Conservation (phyloP, 306 rosid species). For the Prunus campanulata region DNA sequence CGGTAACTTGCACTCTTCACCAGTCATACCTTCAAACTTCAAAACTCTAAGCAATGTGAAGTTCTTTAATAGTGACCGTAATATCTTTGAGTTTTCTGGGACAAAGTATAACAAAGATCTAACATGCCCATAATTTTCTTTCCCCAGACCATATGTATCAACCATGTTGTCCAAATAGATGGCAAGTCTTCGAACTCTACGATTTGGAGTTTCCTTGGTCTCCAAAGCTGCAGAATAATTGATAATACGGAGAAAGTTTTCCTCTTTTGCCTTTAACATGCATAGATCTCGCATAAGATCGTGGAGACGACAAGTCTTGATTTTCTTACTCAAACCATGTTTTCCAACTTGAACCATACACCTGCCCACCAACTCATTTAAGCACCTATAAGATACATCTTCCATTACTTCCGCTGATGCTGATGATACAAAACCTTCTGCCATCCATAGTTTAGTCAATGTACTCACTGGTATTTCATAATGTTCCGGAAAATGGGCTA, state of each 20-base stretch:
- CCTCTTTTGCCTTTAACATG: neutral
- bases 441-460: conserved; percentile 1
- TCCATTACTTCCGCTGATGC: neutral
- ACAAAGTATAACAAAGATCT: neutral
- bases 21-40: neutral
- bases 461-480: no score
- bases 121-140: neutral
- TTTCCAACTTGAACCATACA: conserved; percentile 12
- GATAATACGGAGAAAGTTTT: neutral
- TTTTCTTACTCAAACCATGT: neutral
- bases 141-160: neutral
- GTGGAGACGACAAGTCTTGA: neutral
- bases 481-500: no score
- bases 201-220: neutral
- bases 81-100: neutral
- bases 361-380: conserved; percentile 7
- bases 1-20: neutral
- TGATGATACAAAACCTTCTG: conserved; percentile 12
- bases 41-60: conserved; percentile 12
- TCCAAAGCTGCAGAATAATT: neutral
- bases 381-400: neutral
- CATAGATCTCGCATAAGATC: conserved; percentile 13
- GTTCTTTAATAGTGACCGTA: neutral
- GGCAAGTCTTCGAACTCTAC: neutral
- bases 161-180: neutral